Percentiles rank a stretch among this genome's conserved stretches.
phyloP scores from a whole-genome alignment of 179 eudicot species.

The Spergularia azorica region DNA sequence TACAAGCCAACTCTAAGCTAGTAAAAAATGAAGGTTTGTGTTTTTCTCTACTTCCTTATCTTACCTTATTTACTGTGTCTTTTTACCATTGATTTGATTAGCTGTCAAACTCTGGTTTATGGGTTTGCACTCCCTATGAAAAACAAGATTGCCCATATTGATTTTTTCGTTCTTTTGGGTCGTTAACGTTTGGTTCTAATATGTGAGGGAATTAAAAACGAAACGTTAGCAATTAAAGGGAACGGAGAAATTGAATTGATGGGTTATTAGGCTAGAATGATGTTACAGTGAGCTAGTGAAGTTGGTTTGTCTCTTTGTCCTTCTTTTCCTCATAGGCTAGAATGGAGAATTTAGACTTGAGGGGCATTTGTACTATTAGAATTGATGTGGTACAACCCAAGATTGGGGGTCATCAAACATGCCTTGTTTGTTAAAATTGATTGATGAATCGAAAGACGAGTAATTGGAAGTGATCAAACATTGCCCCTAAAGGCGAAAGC shows the following conservation, averaged over 20 bases:
- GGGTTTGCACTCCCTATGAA: not conserved
- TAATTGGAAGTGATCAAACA: not conserved
- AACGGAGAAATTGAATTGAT: too few relatives aligned
- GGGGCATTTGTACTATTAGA: not conserved
- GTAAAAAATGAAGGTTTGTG: slow-evolving; percentile 28
- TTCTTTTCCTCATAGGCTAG: too few relatives aligned
- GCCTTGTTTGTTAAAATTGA: too few relatives aligned
- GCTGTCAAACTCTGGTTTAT: not conserved
- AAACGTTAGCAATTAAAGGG: too few relatives aligned
- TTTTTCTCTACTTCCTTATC: not conserved
- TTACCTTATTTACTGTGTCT: not conserved
- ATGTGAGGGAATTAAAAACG: too few relatives aligned
- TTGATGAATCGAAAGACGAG: not conserved
- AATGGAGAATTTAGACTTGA: not conserved
- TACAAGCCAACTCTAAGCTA: slow-evolving; percentile 20
- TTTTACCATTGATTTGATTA: not conserved
- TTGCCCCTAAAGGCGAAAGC: not conserved
- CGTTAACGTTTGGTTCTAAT: too few relatives aligned
- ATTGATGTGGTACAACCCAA: not conserved
- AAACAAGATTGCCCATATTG: too few relatives aligned
- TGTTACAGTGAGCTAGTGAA: too few relatives aligned
- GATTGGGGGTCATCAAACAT: not conserved
- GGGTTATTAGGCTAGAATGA: too few relatives aligned
- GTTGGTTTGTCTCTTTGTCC: too few relatives aligned
- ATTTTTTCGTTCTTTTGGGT: too few relatives aligned